Evolutionary conservation across 2,329 filamentous ascomycete species (phyloP), one percentile per base, ranked within the genome.

Genomic region (Sporothrix curviconia): DNA sequence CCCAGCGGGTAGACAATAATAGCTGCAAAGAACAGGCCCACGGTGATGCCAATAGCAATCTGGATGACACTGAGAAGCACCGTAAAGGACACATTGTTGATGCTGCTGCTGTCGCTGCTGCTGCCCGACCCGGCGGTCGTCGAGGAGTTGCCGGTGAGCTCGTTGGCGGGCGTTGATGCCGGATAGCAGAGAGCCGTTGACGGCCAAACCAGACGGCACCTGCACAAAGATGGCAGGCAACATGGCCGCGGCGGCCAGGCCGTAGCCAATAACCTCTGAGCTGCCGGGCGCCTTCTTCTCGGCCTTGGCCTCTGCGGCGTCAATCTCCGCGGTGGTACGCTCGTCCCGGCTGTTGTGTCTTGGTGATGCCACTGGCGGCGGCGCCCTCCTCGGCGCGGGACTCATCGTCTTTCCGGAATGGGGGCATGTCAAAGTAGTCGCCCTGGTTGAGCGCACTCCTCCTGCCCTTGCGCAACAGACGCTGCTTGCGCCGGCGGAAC

Each of bases 201-300:
- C 81, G 3, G 83, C 83, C n/a, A 86, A 71, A 28, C 82, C 81
- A 19, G 79, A 82, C 0, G 83, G 83, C 25, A 86, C 83, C 62
- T 84, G 82, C 2, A 86, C 80, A 61, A 95, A 95, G 62, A 96
- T 95, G 5, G 87, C 91, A 0, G 91, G 91, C 9, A 96, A 74
- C 78, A 96, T 89, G 1, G 89, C 87, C 0, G 90, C 89, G 0
- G 90, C 90, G 0, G 91, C 91, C 2, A 95, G 81, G 1, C 87
- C 88, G 68, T 92, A 90, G 12, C 86, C 84, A 6, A 83, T 72
- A 7, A 64, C 60, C 37, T 64, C 75, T 71, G 7, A 77, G 69
- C 61, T 70, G 66, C 59, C 67, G 46, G 51, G 61, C 0, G 61
- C 61, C 54, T 64, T 63, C 22, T 56, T 60, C 39, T 58, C 53